Evolutionary conservation across 257 asterid genomes (phyloP).

Genomic region (Nicotiana attenuata): DNA sequence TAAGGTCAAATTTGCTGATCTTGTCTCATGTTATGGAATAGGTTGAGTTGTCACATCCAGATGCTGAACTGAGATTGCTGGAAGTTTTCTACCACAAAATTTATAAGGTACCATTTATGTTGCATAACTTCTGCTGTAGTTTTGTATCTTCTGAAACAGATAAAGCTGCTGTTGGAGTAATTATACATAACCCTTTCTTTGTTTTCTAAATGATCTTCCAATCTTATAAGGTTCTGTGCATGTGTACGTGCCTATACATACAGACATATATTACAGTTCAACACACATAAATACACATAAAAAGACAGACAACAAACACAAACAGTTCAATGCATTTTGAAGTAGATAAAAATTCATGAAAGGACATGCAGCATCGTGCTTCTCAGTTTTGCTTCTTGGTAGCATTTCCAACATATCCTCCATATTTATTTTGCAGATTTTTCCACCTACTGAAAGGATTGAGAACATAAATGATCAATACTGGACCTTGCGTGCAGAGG

Average conservation of each 20-base stretch:
- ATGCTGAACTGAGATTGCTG: slow-evolving; percentile 58
- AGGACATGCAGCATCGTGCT: background rate
- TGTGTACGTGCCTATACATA: background rate
- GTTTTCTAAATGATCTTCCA: background rate
- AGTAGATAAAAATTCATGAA: slow-evolving; percentile 2
- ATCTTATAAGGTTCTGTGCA: background rate
- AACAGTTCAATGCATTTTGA: background rate
- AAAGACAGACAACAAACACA: background rate
- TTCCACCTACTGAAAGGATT: slow-evolving; percentile 48
- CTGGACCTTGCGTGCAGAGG: slow-evolving; percentile 61
- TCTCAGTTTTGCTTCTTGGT: background rate
- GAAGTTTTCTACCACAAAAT: slow-evolving; percentile 60
- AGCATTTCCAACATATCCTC: background rate
- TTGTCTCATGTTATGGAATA: slow-evolving; percentile 14
- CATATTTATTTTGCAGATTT: slow-evolving; percentile 40
- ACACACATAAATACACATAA: background rate
- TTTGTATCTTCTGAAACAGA: background rate
- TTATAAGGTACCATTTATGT: slow-evolving; percentile 40
- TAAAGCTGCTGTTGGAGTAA: background rate
- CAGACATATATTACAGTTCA: background rate
- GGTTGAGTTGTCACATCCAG: slow-evolving; percentile 57
- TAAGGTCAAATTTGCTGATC: background rate
- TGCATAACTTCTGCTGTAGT: slow-evolving; percentile 12
- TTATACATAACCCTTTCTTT: background rate
- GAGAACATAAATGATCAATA: slow-evolving; percentile 53